Base-by-base conservation (phyloP, 148 eudicot species). In the Spergularia marina region DNA sequence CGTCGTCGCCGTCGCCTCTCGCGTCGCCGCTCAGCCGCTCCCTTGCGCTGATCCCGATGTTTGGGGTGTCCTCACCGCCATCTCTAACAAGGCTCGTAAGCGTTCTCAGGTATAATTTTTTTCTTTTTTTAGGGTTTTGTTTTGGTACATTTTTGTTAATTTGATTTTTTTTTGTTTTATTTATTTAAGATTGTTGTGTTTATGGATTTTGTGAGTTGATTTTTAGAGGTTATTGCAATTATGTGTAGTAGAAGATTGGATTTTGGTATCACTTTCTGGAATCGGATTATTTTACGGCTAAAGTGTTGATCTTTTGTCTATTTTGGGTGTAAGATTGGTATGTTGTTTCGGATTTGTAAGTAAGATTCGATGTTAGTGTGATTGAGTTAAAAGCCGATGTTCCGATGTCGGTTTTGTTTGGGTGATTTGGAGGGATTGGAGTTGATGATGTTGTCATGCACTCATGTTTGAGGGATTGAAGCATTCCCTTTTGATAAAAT, bases 11-110 rank as follows among this genome's bases (percentile, higher is more conserved):
- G 91, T 80, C 21, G 98, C 98, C 13, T 53, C 89, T 0, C 87
- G 82, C 49, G 79, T 89, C 47, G 91, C 95, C 4, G 78, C 88
- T 53, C 95, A 88, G 86, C 85, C 90, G 2, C 84, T 94, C 7
- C 91, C 88, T 17, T 80, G 81, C 72, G 80, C 93, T 12, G 91
- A 91, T 81, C 89, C 89, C 20, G 80, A 87, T 4, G 97, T 94
- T 53, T 94, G 98, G 98, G 98, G 87, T 14, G 98, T 90, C 41
- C 94, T 94, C 71, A 94, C 98, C 8, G 98, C 97, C 41, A 92
- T 94, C 34, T 94, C 97, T 12, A 78, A 59, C 57, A 85, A 84
- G 61, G 94, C 98, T 57, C 93, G 98, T 6, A 90, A 92, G 64
- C 91, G 97, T 20, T 77, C 74, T 18, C 93, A 90, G 98, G 98